phyloP scores from a whole-genome alignment of 164 flowering plant genomes.

The Liquidambar formosana region DNA sequence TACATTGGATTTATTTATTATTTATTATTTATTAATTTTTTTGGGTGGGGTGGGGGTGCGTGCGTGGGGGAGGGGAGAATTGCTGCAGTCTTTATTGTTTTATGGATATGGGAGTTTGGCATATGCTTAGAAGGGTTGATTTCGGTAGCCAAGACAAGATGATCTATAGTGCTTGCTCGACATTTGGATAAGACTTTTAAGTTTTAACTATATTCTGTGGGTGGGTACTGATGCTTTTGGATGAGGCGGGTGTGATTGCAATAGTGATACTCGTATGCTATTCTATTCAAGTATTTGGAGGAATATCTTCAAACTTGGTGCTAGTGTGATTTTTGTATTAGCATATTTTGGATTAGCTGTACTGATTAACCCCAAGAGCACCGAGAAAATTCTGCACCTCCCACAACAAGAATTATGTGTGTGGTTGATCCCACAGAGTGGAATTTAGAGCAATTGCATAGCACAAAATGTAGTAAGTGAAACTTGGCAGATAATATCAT shows the following conservation, averaged over 20 bases:
- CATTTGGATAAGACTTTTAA: neutral
- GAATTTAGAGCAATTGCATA: neutral
- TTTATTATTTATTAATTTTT: too few species aligned
- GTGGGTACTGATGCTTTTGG: too few species aligned
- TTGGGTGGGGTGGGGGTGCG: neutral
- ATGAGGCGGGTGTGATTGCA: too few species aligned
- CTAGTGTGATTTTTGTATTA: too few species aligned
- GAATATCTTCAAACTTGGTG: too few species aligned
- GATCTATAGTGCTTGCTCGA: neutral
- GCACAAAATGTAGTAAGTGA: neutral
- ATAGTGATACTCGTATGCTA: too few species aligned
- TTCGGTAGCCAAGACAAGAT: neutral
- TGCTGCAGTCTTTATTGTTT: neutral
- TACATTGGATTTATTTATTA: too few species aligned
- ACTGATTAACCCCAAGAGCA: neutral
- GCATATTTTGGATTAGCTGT: too few species aligned
- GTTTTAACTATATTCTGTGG: neutral
- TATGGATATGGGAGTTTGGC: neutral
- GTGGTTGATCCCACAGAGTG: neutral
- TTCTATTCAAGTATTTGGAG: too few species aligned
- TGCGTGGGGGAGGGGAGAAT: neutral
- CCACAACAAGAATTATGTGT: neutral
- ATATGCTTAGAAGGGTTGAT: neutral
- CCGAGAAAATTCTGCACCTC: neutral
- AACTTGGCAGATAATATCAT: neutral